phyloP scores from a whole-genome alignment of 2,329 filamentous ascomycete genomes.

The Diaporthe sp. region DNA sequence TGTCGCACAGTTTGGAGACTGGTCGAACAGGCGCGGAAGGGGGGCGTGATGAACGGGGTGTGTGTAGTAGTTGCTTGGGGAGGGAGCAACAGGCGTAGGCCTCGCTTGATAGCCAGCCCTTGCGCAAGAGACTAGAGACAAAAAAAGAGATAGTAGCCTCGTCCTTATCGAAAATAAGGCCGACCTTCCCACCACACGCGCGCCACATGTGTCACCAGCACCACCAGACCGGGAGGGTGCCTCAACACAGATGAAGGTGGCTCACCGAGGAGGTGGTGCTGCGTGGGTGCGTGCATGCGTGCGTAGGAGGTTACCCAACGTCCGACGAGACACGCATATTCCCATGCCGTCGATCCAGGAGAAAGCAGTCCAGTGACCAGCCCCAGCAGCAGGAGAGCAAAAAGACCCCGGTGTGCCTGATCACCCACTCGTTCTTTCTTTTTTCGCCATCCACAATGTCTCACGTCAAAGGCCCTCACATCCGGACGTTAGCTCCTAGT shows the following conservation, averaged over 20 bases:
- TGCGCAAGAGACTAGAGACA: not conserved
- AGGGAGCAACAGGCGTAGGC: not conserved
- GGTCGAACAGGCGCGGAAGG: not conserved
- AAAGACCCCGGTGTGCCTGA: not conserved
- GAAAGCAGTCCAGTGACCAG: not conserved
- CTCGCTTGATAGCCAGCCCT: not conserved
- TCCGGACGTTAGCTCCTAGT: not conserved
- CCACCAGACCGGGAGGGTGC: not conserved
- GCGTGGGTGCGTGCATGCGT: not conserved
- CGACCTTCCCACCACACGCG: not conserved
- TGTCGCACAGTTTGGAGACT: not conserved
- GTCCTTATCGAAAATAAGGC: not conserved
- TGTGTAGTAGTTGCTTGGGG: not conserved
- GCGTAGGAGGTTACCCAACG: not conserved
- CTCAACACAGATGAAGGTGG: not conserved
- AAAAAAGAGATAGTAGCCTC: not conserved
- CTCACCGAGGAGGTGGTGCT: not conserved
- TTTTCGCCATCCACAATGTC: not conserved
- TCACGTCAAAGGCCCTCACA: conserved; percentile 4
- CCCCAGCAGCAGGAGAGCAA: not conserved
- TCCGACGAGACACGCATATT: not conserved
- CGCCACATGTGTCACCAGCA: not conserved
- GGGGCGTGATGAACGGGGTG: not conserved
- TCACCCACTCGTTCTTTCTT: not conserved
- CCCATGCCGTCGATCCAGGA: not conserved